Evolutionary conservation across 257 asterid species (phyloP).

Genomic region (Solanum bulbocastanum): DNA sequence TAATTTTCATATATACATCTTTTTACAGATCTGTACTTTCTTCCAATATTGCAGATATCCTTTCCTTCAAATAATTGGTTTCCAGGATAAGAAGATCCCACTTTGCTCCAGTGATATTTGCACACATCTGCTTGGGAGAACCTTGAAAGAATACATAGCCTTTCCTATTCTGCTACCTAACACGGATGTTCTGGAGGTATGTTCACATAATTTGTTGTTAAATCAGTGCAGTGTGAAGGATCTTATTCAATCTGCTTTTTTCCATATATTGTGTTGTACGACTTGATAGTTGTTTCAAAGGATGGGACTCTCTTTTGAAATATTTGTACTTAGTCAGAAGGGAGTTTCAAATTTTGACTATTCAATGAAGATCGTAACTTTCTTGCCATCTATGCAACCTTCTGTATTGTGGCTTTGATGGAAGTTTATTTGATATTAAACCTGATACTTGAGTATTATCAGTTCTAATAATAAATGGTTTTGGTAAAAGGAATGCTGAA

Average conservation of each 20-base stretch:
- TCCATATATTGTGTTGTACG: background rate
- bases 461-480: no score
- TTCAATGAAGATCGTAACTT: background rate
- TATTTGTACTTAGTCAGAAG: background rate
- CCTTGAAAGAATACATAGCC: slow-evolving; percentile 44
- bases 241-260: background rate
- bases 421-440: no score
- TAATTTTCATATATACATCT: slow-evolving; percentile 5
- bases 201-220: slow-evolving; percentile 8
- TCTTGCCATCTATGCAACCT: no score
- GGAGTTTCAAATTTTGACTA: background rate
- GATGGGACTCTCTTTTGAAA: background rate
- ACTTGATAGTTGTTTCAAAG: background rate
- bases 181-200: slow-evolving; percentile 47
- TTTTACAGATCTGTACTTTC: slow-evolving; percentile 53
- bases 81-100: slow-evolving; percentile 41
- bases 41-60: slow-evolving; percentile 53
- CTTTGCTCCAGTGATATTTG: slow-evolving; percentile 20
- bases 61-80: slow-evolving; percentile 55
- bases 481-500: no score
- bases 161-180: slow-evolving; percentile 62
- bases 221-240: background rate
- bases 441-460: no score
- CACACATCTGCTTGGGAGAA: slow-evolving; percentile 31
- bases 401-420: no score